Conservation (phyloP, 2,329 filamentous ascomycete species). For the Colletotrichum lupini region DNA sequence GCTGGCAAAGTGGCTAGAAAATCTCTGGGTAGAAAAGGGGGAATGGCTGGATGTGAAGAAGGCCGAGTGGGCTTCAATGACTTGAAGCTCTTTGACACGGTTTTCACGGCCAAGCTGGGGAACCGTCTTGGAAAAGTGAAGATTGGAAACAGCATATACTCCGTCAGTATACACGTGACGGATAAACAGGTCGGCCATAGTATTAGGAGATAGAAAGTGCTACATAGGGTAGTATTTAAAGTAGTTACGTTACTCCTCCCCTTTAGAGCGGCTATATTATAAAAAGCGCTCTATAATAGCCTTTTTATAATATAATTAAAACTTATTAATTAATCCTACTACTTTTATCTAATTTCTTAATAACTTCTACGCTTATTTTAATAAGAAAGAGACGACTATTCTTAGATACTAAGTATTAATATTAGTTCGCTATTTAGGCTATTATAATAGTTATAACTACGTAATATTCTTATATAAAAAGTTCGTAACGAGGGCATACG, state of each 20-base stretch:
- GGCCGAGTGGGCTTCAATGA: conserved; percentile 49
- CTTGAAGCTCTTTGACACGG: not conserved
- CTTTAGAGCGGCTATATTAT: not conserved
- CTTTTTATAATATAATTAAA: not conserved
- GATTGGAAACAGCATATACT: not conserved
- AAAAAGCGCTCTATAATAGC: not conserved
- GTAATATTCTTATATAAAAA: not conserved
- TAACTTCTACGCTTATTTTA: not conserved
- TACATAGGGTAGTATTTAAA: not conserved
- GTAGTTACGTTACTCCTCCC: not conserved
- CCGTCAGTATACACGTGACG: not conserved
- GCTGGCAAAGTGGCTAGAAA: conserved; percentile 63
- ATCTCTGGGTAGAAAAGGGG: conserved; percentile 64
- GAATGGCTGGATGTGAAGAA: conserved; percentile 59
- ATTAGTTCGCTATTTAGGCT: not conserved
- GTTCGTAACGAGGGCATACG: not conserved
- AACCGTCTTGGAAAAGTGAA: not conserved
- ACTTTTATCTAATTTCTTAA: not conserved
- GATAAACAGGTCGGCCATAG: not conserved
- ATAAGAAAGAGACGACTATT: not conserved
- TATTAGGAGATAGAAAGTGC: not conserved
- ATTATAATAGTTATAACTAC: too few relatives aligned
- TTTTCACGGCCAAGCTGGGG: not conserved
- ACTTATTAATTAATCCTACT: not conserved
- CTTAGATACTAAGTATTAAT: not conserved